Percentiles rank a stretch among this genome's conserved stretches.
phyloP scores from a whole-genome alignment of 1,139 yeast species.

The Candida glucosophila region DNA sequence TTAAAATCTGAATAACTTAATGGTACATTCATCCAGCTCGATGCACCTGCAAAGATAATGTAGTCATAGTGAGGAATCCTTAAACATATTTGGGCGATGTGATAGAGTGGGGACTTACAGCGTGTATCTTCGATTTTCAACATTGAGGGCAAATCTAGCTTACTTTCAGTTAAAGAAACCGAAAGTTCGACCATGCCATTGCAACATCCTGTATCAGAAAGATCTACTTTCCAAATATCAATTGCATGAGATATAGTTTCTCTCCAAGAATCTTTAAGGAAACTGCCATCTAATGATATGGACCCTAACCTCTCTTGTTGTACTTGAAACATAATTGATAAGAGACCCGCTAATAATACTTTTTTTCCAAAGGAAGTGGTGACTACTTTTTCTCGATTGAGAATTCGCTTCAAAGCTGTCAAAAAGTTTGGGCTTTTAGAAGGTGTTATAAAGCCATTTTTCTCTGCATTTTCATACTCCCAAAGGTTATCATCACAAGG shows the following conservation, averaged over 20 bases:
- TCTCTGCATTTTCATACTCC: constrained; percentile 12
- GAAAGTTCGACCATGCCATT: not conserved
- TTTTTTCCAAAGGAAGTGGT: constrained; percentile 46
- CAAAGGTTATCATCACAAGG: constrained; percentile 26
- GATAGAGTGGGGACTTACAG: constrained; percentile 46
- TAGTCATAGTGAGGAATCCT: constrained; percentile 70
- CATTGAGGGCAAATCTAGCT: not conserved
- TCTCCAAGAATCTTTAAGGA: constrained; percentile 39
- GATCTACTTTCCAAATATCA: constrained; percentile 44
- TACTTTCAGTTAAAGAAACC: no score
- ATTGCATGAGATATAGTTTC: constrained; percentile 55
- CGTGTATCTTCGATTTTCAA: constrained; percentile 6
- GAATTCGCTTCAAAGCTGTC: constrained; percentile 44
- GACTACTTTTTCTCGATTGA: constrained; percentile 43
- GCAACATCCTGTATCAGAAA: constrained; percentile 8
- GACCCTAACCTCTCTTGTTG: constrained; percentile 61
- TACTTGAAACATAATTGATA: constrained; percentile 64
- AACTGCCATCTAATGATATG: constrained; percentile 16
- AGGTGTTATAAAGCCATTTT: not conserved
- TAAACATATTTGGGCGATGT: constrained; percentile 65
- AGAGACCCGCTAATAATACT: constrained; percentile 59
- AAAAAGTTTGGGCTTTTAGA: constrained; percentile 30
- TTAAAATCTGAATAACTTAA: constrained; percentile 49
- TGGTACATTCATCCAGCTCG: constrained; percentile 70
- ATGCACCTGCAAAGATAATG: constrained; percentile 74